Evolutionary conservation across 1,139 yeast species (phyloP).

Genomic region (Debaryomyces nepalensis): DNA sequence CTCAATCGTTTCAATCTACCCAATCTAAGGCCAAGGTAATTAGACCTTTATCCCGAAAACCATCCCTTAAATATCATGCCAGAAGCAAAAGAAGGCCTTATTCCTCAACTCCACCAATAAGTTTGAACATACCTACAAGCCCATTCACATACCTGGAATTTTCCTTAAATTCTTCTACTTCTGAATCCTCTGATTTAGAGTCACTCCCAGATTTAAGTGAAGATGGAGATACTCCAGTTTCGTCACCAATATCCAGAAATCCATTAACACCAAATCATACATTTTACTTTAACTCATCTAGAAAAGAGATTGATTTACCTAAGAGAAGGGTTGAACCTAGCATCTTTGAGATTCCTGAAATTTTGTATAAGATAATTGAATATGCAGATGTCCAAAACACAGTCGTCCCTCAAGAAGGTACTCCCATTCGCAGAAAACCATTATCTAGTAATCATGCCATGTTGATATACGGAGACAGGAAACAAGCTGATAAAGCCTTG

Average conservation of each 20-base stretch:
- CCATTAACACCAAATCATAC: slow-evolving; percentile 6
- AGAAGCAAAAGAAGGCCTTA: slow-evolving; percentile 18
- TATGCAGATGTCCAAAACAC: slow-evolving; percentile 58
- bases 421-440: slow-evolving; percentile 69
- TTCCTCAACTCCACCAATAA: slow-evolving; percentile 2
- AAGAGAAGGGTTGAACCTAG: slow-evolving; percentile 29
- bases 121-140: slow-evolving; percentile 7
- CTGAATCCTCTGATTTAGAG: slow-evolving; percentile 36
- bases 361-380: slow-evolving; percentile 61
- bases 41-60: slow-evolving; percentile 13
- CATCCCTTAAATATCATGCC: slow-evolving; percentile 16
- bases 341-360: slow-evolving; percentile 79
- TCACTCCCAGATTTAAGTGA: slow-evolving; percentile 43
- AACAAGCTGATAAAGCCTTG: slow-evolving; percentile 58
- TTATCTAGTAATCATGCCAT: slow-evolving; percentile 62
- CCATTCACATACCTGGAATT: slow-evolving; percentile 21
- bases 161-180: slow-evolving; percentile 21
- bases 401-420: slow-evolving; percentile 59
- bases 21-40: slow-evolving; percentile 10
- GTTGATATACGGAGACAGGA: slow-evolving; percentile 53
- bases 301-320: not conserved
- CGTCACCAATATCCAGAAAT: slow-evolving; percentile 26
- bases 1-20: too few species aligned
- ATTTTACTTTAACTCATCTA: not conserved
- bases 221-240: slow-evolving; percentile 37